Base-by-base conservation (phyloP, 345 rosid genomes). In the Salix viminalis region DNA sequence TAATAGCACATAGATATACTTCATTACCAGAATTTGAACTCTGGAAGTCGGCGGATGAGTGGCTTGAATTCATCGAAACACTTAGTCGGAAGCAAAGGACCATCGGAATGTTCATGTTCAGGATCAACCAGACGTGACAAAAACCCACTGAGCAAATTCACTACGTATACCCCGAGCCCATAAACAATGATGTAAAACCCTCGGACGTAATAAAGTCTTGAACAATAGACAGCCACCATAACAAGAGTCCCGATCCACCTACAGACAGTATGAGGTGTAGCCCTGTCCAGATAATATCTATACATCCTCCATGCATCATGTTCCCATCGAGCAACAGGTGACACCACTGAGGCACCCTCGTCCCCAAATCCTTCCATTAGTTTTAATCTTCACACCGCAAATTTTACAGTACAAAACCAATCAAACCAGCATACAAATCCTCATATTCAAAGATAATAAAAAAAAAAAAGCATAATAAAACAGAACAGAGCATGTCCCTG, bases 31-130 rank as follows among this genome's bases (percentile, higher is more conserved):
- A 91, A 90, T 83, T 94, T 94, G 80, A 94, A 94, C 90, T 94
- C 97, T 0, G 97, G 97, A 39, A 94, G 94, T 4, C 98, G 86
- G 66, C 97, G 95, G 78, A 93, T 88, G 81, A 90, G 91, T 5
- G 97, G 97, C 87, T 89, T 90, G 88, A 94, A 94, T 81, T 94
- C 98, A 77, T 94, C 94, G 41, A 97, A 94, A 74, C 90, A 92
- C 79, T 87, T 89, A 5, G 95, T 94, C 4, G 98, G 98, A 69
- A 94, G 83, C 52, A 80, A 36, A 73, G 97, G 89, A 15, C 92
- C 97, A 80, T 89, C 92, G 28, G 90, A 80, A 65, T 26, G 81
- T 42, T 90, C 94, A 75, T 90, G 58, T 80, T 91, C 97, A 39
- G 98, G 97, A 83, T 94, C 98, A 66, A 90, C 94, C 65, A 90